Conservation (phyloP, 768 basidiomycete genomes). For the Pholiota conissans region DNA sequence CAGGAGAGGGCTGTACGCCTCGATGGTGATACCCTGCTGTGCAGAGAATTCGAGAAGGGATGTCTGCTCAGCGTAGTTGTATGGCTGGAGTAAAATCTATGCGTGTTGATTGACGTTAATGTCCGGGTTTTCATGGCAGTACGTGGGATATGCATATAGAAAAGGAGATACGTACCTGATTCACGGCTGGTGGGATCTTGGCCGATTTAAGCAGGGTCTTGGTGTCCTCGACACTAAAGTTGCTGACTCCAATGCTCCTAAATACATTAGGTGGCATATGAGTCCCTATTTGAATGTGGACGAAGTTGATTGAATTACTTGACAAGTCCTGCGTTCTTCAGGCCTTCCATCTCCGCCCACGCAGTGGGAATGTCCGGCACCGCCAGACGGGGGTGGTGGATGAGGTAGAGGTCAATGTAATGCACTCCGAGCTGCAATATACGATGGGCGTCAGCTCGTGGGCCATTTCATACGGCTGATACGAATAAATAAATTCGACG, state of each 20-base stretch:
- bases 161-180: slow-evolving; percentile 49
- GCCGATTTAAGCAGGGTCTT: slow-evolving; percentile 54
- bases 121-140: not conserved
- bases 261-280: not conserved
- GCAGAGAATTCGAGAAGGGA: slow-evolving; percentile 40
- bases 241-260: slow-evolving; percentile 75
- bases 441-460: not conserved
- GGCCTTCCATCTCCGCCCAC: slow-evolving; percentile 64
- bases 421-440: slow-evolving; percentile 56
- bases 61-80: slow-evolving; percentile 53
- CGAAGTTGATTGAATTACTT: slow-evolving; percentile 41
- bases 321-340: slow-evolving; percentile 55
- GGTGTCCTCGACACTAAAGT: slow-evolving; percentile 59
- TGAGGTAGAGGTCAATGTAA: slow-evolving; percentile 73
- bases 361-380: slow-evolving; percentile 57
- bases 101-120: not conserved
- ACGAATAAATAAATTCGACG: too few relatives aligned
- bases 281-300: not conserved
- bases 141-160: not conserved
- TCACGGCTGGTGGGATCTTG: slow-evolving; percentile 63
- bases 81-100: slow-evolving; percentile 69
- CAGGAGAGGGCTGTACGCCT: slow-evolving; percentile 69
- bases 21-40: slow-evolving; percentile 58
- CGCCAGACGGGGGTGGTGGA: slow-evolving; percentile 57
- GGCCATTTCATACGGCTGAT: not conserved